Base-by-base conservation (phyloP, 2,329 filamentous ascomycete genomes). In the Xylaria sp. region DNA sequence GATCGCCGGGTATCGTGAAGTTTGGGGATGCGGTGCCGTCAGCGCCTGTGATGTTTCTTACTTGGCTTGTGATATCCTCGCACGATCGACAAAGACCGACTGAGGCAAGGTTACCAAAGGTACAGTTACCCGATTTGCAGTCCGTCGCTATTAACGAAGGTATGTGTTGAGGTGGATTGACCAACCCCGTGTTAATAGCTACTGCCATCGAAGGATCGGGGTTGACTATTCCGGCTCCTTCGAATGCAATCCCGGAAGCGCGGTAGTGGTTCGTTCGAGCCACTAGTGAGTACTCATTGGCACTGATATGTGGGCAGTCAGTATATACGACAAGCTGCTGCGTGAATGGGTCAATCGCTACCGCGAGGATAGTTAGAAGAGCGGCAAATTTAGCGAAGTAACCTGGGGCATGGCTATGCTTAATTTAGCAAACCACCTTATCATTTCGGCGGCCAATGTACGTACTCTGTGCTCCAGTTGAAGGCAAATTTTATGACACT, bases 281-380 rank as follows among this genome's bases (percentile, higher is more conserved):
- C 19, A 69, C 24, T 27, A 27, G 24, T 27, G 24, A 27, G 24
- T 27, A 4, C 24, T 27, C 24, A 27, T 27, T 27, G 24, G 24
- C 24, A 27, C 24, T 27, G 24, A 27, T 27, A 27, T 27, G 24
- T 27, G 24, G 24, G 24, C 24, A 27, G 4, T 27, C 24, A 27
- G 24, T 27, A 27, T 27, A 27, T 2, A 27, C 24, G 24, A 68
- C 21, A 21, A 70, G 34, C 21, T 70, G 69, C 30, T 70, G 66
- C 17, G 59, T 14, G 50, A 70, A 65, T 2, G 65, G 68, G 61
- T 65, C 65, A 2, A 61, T 53, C 2, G 58, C 61, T 17, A 66
- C 27, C 2, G 45, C 17, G 4, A 70, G 57, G n/a, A 67, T 47
- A 2, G 34, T 70, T 3, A 71, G 11, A 14, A 71, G 9, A 7